Evolutionary conservation across 768 basidiomycete species (phyloP).

Genomic region (Boletus sensibilis): DNA sequence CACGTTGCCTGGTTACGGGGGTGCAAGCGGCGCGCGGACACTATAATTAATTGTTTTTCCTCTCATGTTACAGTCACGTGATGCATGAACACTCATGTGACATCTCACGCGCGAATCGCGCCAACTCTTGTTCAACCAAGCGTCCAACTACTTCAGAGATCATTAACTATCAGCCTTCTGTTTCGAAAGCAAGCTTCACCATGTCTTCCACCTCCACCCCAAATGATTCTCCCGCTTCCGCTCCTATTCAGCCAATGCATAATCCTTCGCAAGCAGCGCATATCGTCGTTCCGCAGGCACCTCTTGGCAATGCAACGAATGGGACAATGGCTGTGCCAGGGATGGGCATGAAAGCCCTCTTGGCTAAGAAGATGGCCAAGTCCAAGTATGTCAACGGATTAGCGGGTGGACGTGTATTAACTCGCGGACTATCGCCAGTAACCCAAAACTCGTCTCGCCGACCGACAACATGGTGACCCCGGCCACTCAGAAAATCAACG

Average conservation of each 20-base stretch:
- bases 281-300: slow-evolving; percentile 75
- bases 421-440: slow-evolving; percentile 46
- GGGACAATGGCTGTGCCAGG: slow-evolving; percentile 56
- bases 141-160: slow-evolving; percentile 4
- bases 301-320: slow-evolving; percentile 65
- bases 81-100: slow-evolving; percentile 23
- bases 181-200: slow-evolving; percentile 25
- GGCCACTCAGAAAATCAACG: slow-evolving; percentile 85
- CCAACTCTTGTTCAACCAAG: background rate
- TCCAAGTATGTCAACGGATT: slow-evolving; percentile 56
- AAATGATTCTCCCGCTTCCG: slow-evolving; percentile 59
- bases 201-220: slow-evolving; percentile 60
- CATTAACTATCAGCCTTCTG: background rate
- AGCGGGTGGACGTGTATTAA: background rate
- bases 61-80: slow-evolving; percentile 11
- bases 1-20: background rate
- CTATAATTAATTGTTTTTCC: too few relatives aligned
- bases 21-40: too few relatives aligned
- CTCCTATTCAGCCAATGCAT: slow-evolving; percentile 79
- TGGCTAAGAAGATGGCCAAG: slow-evolving; percentile 93
- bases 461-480: slow-evolving; percentile 96
- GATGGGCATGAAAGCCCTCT: slow-evolving; percentile 86
- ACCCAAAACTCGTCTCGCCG: slow-evolving; percentile 86
- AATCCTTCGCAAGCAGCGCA: slow-evolving; percentile 80
- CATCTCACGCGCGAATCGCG: slow-evolving; percentile 26